Evolutionary conservation across 805 yeast genomes (phyloP).

Genomic region (Candida tallmaniae): DNA sequence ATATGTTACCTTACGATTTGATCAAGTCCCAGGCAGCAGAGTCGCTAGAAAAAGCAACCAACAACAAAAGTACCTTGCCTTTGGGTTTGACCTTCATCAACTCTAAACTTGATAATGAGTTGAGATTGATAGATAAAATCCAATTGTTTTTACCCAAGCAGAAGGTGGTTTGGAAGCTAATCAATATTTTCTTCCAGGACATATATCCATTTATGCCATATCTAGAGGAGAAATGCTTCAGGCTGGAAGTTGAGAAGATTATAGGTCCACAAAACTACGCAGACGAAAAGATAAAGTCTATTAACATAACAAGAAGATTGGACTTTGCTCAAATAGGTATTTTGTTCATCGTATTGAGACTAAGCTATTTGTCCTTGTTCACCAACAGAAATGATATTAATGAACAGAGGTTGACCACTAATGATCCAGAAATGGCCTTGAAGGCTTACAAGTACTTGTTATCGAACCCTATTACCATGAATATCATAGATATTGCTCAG

Average conservation of each 20-base stretch:
- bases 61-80: constrained; percentile 17
- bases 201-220: constrained; percentile 48
- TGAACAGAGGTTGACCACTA: constrained; percentile 20
- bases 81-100: constrained; percentile 33
- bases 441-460: constrained; percentile 36
- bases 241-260: constrained; percentile 21
- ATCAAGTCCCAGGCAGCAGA: constrained; percentile 14
- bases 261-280: constrained; percentile 28
- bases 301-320: constrained; percentile 32
- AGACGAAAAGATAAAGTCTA: constrained; percentile 19
- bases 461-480: constrained; percentile 42
- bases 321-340: constrained; percentile 39
- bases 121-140: constrained; percentile 29
- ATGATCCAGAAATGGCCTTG: constrained; percentile 18
- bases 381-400: constrained; percentile 24
- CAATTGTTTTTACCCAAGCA: constrained; percentile 35
- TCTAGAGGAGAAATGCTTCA: constrained; percentile 36
- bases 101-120: constrained; percentile 24
- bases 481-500: constrained; percentile 46
- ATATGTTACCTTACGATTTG: constrained; percentile 26
- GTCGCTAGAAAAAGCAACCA: constrained; percentile 11
- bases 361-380: constrained; percentile 39
- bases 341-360: constrained; percentile 36
- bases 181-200: constrained; percentile 38
- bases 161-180: constrained; percentile 35